Percentiles rank a stretch among this genome's conserved stretches.
Evolutionary conservation across 1,139 yeast species (phyloP).

Genomic region (Blastobotrys capitulatus): DNA sequence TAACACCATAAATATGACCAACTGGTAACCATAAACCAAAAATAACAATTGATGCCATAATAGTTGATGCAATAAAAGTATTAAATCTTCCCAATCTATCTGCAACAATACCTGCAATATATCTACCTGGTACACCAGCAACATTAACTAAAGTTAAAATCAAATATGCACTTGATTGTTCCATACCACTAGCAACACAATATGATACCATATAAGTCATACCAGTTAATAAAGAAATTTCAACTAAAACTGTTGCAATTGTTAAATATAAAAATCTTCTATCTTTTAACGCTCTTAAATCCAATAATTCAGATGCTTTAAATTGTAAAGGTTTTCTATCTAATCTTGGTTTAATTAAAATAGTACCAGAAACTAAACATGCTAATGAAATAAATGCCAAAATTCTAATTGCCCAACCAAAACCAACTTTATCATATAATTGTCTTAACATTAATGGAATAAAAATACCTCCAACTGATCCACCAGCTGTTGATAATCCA

Average conservation of each 20-base stretch:
- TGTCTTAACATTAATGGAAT: constrained; percentile 56
- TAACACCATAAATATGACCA: constrained; percentile 36
- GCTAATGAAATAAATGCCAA: constrained; percentile 47
- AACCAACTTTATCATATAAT: constrained; percentile 48
- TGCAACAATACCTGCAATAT: constrained; percentile 48
- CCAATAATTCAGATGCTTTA: constrained; percentile 18
- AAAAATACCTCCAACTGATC: constrained; percentile 59
- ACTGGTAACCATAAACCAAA: constrained; percentile 52
- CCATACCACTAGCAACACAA: constrained; percentile 48
- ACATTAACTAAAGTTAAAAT: constrained; percentile 49
- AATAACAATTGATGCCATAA: constrained; percentile 37
- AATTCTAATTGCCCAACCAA: constrained; percentile 52
- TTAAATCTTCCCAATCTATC: constrained; percentile 58
- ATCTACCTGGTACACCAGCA: constrained; percentile 54
- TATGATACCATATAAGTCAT: constrained; percentile 53
- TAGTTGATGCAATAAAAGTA: constrained; percentile 42
- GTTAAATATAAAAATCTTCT: constrained; percentile 38
- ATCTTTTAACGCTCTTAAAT: constrained; percentile 37
- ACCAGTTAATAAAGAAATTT: constrained; percentile 49
- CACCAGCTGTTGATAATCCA: constrained; percentile 63
- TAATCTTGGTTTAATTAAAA: constrained; percentile 39
- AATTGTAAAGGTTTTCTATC: constrained; percentile 14
- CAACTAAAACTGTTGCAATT: constrained; percentile 45
- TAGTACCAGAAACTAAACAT: not conserved
- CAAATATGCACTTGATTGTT: constrained; percentile 47